phyloP scores from a whole-genome alignment of 257 asterid genomes.

The Petunia secreta region DNA sequence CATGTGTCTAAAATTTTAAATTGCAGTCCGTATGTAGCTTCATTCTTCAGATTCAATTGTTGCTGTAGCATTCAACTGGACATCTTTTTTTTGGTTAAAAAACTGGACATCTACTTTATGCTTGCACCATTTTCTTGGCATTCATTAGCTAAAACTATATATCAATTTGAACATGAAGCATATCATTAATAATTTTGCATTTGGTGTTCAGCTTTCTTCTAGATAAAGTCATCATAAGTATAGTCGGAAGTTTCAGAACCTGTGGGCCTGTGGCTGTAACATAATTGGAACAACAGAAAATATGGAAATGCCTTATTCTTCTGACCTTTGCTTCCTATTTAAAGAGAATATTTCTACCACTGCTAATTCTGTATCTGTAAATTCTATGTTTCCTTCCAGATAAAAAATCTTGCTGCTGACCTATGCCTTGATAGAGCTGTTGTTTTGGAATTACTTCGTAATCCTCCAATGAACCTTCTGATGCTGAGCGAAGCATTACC shows the following conservation, averaged over 20 bases:
- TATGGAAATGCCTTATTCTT: not conserved
- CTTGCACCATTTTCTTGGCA: not conserved
- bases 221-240: not conserved
- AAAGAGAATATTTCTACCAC: not conserved
- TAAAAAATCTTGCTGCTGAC: conserved; percentile 86
- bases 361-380: conserved; percentile 9
- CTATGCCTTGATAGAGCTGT: conserved; percentile 83
- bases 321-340: not conserved
- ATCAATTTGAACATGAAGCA: not conserved
- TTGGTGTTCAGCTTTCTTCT: conserved; percentile 14
- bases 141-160: conserved; percentile 1
- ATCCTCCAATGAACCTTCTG: conserved; percentile 84
- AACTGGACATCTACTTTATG: conserved; percentile 9
- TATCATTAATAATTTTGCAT: not conserved
- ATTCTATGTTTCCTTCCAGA: conserved; percentile 58
- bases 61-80: not conserved
- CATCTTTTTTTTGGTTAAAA: not conserved
- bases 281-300: conserved; percentile 10
- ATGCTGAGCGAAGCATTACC: conserved; percentile 87
- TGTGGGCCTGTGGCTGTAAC: not conserved
- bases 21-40: not conserved
- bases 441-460: conserved; percentile 79
- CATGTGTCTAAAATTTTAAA: not conserved
- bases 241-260: not conserved
- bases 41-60: not conserved